Evolutionary conservation across 73 alveolate genomes (phyloP).

Genomic region (Blepharisma stoltei): DNA sequence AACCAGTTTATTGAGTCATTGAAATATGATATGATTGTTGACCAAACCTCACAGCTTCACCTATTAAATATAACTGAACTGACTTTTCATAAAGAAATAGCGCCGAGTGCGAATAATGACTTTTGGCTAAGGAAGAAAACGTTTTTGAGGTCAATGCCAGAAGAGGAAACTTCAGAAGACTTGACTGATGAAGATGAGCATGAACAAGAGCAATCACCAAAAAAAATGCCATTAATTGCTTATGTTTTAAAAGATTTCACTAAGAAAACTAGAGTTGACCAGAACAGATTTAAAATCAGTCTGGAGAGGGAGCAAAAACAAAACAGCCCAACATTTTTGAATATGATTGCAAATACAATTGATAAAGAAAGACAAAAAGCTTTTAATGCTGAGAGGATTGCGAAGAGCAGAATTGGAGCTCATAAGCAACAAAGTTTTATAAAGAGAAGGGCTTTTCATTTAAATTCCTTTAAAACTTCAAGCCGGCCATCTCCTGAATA

Average conservation of each 20-base stretch:
- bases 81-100: neutral
- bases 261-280: neutral
- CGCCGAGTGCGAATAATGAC: neutral
- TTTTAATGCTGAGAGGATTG: neutral
- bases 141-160: neutral
- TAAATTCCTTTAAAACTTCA: neutral
- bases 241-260: slow-evolving; percentile 1
- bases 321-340: neutral
- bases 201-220: neutral
- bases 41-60: neutral
- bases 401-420: neutral
- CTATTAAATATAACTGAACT: neutral
- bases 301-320: neutral
- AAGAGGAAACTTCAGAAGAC: neutral
- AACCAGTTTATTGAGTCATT: neutral
- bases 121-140: neutral
- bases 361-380: neutral
- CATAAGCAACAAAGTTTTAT: neutral
- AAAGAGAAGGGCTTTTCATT: neutral
- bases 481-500: neutral
- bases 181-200: neutral
- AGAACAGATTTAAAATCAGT: neutral
- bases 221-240: neutral
- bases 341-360: slow-evolving; percentile 21
- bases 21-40: neutral